Conservation (phyloP, 78 protist species). For the Dictyostelium brefeldianum region DNA sequence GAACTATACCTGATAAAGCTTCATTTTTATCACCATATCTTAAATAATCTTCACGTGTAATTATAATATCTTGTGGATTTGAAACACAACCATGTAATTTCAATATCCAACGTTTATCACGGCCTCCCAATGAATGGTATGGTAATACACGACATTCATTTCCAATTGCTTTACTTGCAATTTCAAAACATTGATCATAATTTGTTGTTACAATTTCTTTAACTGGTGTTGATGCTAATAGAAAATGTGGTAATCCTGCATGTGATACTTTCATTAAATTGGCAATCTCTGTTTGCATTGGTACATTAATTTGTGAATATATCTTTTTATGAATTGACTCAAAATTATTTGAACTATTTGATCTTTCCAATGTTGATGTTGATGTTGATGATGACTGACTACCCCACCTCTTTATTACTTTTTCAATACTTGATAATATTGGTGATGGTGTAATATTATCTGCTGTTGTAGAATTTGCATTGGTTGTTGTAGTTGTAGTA, state of each 20-base stretch:
- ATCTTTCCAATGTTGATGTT: background rate
- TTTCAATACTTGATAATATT: no score
- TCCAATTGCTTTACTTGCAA: slow-evolving; percentile 58
- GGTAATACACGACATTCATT: slow-evolving; percentile 32
- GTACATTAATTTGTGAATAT: slow-evolving; percentile 41
- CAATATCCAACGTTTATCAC: slow-evolving; percentile 62
- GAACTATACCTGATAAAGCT: slow-evolving; percentile 86
- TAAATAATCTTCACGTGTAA: slow-evolving; percentile 84
- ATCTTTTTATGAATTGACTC: background rate
- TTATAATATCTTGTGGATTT: slow-evolving; percentile 82
- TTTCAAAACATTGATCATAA: slow-evolving; percentile 85
- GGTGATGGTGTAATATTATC: no score
- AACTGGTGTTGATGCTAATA: slow-evolving; percentile 79
- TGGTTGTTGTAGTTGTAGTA: background rate
- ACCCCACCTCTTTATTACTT: no score
- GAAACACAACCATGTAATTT: slow-evolving; percentile 88
- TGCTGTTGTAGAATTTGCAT: background rate
- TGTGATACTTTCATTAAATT: slow-evolving; percentile 38
- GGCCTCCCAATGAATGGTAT: background rate
- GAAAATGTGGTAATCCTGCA: slow-evolving; percentile 56
- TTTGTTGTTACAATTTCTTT: slow-evolving; percentile 85
- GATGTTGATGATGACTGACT: no score
- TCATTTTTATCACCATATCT: slow-evolving; percentile 60
- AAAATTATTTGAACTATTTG: background rate
- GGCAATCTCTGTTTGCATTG: slow-evolving; percentile 71